Evolutionary conservation across 2,329 filamentous ascomycete genomes (phyloP), one percentile per base, ranked within the genome.

Genomic region (Paraphaeosphaeria minitans): DNA sequence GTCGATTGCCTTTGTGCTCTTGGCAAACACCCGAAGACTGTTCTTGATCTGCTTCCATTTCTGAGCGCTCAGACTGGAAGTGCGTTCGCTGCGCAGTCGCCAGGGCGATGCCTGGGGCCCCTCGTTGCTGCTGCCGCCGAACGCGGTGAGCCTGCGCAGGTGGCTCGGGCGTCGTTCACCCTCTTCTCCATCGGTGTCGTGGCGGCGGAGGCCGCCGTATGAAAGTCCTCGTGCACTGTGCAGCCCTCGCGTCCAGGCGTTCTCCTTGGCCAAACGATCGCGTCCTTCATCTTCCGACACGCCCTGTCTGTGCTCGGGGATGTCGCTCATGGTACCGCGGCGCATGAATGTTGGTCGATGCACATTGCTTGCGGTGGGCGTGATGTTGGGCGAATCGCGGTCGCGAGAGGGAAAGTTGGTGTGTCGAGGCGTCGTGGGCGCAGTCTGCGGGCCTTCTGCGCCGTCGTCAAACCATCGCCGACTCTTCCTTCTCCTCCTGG

Each of bases 1-100:
- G 60, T 97, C 92, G 55, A 92, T 92, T 55, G 92, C 90, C 75
- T 91, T 96, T 76, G 89, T 91, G 67, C 91, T 87, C 62, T 92
- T 87, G 27, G 85, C 87, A 41, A 89, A 81, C 60, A 96, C 82
- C 73, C 92, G 93, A 49, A 98, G 79, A 0, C 93, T 93, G 65
- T 92, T 92, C 79, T 97, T 98, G 70, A 99, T 86, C 72, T 96
- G 91, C 63, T 89, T 89, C 95, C 95, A 99, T 80, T 91, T 92
- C 69, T 94, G 90, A 19, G 87, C 92, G 69, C 79, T 81, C 50
- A 80, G 64, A 67, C 78, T 81, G 8, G 77, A 76, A 39, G 80
- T 78, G n/a, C 81, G 77, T 55, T 82, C 80, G 35, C 77, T 73
- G 5, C 80, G 77, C 56, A 77, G 74, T 16, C 78, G 71, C 74